phyloP scores from a whole-genome alignment of 805 yeast genomes.

The Metschnikowia gelsemii region DNA sequence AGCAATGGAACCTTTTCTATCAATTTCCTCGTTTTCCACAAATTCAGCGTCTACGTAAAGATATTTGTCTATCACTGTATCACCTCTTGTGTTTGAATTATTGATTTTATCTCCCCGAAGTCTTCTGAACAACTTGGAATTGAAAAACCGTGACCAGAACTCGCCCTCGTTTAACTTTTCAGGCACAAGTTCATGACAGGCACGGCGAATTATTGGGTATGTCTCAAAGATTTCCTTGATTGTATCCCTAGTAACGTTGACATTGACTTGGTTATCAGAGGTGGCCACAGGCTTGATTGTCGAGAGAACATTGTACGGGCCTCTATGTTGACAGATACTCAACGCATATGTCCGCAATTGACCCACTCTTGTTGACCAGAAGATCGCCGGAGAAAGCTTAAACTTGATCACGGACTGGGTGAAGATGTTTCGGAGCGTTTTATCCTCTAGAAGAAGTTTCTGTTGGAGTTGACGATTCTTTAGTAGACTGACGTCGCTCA shows the following conservation, averaged over 20 bases:
- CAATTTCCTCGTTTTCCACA: constrained; percentile 38
- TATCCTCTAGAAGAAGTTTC: constrained; percentile 66
- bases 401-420: constrained; percentile 82
- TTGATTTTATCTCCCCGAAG: constrained; percentile 82
- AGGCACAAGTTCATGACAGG: constrained; percentile 90
- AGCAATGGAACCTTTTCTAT: constrained; percentile 32
- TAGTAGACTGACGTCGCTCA: constrained; percentile 50
- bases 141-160: constrained; percentile 95
- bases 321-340: constrained; percentile 78
- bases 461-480: constrained; percentile 79
- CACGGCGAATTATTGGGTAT: constrained; percentile 86
- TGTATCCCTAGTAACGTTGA: constrained; percentile 85
- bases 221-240: constrained; percentile 88
- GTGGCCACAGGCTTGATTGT: constrained; percentile 94
- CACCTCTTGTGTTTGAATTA: constrained; percentile 74
- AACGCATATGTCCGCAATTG: constrained; percentile 82
- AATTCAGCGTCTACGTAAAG: constrained; percentile 65
- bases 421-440: constrained; percentile 67
- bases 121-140: constrained; percentile 82
- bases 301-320: constrained; percentile 90
- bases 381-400: constrained; percentile 75
- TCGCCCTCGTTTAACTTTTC: constrained; percentile 76
- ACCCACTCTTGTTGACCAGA: constrained; percentile 83
- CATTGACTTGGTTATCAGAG: constrained; percentile 89
- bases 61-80: constrained; percentile 80